phyloP scores from a whole-genome alignment of 176 grass and related monocot species.

The Metroxylon sagu region DNA sequence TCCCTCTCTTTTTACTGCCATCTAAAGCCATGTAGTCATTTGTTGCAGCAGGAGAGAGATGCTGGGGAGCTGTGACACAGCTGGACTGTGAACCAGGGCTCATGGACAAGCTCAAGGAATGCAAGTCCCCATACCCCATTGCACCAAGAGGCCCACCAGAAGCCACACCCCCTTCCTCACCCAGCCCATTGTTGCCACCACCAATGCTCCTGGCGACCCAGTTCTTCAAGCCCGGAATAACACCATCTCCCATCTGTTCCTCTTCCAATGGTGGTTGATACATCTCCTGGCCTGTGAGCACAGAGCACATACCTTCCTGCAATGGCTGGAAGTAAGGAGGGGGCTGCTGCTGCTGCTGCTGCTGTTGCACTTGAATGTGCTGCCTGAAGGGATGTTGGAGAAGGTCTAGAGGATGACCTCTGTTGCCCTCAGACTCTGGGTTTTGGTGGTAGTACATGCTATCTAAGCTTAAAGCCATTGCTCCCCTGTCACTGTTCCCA shows the following conservation, averaged over 20 bases:
- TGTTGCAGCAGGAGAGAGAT: neutral
- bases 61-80: constrained; percentile 54
- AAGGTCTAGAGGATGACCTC: constrained; percentile 9
- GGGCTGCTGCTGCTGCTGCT: constrained; percentile 23
- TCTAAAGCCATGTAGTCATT: constrained; percentile 44
- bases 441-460: constrained; percentile 63
- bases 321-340: constrained; percentile 38
- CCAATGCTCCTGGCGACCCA: constrained; percentile 1
- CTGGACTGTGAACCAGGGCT: constrained; percentile 75
- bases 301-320: constrained; percentile 31
- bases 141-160: constrained; percentile 5
- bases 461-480: constrained; percentile 70
- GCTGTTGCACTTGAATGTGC: neutral
- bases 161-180: neutral
- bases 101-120: constrained; percentile 76
- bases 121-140: constrained; percentile 36
- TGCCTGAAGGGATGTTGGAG: neutral
- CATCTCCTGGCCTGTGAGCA: constrained; percentile 44
- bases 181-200: neutral
- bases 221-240: constrained; percentile 14
- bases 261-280: constrained; percentile 45
- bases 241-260: constrained; percentile 10
- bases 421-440: constrained; percentile 10
- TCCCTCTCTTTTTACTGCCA: constrained; percentile 62
- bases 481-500: constrained; percentile 31